A percentile compares a stretch with the other conserved stretches of the same genome.
These are phyloP conservation scores for Cladophialophora immunda DNA, from an alignment of 2,329 filamentous ascomycete genomes.

Conservation along the genomic window DNA sequence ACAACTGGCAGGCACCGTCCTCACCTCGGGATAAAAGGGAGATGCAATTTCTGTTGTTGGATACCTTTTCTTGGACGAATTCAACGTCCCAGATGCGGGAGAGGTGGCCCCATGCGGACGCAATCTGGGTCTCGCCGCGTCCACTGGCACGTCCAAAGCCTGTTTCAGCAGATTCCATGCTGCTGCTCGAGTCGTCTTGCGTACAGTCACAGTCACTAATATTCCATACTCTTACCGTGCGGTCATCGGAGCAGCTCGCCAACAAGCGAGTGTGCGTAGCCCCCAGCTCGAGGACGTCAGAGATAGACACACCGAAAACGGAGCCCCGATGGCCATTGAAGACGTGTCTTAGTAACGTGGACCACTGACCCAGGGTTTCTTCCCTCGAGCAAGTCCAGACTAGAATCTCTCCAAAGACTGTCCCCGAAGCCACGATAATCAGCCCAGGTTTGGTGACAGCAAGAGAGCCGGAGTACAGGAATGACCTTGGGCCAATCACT, in stretches of 20 bases:
- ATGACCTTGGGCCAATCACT: constrained; percentile 72
- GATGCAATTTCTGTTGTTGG: constrained; percentile 45
- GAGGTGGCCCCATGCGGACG: constrained; percentile 81
- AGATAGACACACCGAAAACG: constrained; percentile 88
- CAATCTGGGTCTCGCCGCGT: constrained; percentile 50
- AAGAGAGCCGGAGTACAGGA: constrained; percentile 85
- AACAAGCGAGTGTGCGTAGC: constrained; percentile 68
- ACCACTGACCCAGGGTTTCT: constrained; percentile 35
- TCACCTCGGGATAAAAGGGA: constrained; percentile 82
- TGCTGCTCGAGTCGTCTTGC: background rate
- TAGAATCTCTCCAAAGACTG: constrained; percentile 92
- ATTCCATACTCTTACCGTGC: constrained; percentile 89
- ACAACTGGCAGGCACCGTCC: constrained; percentile 78
- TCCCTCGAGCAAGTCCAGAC: constrained; percentile 75
- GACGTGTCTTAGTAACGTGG: constrained; percentile 60
- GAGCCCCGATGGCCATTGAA: constrained; percentile 85
- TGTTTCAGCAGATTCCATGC: constrained; percentile 60
- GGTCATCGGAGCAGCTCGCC: constrained; percentile 92
- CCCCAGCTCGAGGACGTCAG: constrained; percentile 58
- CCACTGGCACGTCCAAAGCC: constrained; percentile 64
- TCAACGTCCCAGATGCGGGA: constrained; percentile 90
- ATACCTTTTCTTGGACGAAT: constrained; percentile 60
- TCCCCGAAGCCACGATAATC: constrained; percentile 84
- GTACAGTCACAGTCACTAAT: constrained; percentile 66
- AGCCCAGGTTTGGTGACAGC: constrained; percentile 65